Conservation (phyloP, 345 rosid genomes). For the Linum tenue region DNA sequence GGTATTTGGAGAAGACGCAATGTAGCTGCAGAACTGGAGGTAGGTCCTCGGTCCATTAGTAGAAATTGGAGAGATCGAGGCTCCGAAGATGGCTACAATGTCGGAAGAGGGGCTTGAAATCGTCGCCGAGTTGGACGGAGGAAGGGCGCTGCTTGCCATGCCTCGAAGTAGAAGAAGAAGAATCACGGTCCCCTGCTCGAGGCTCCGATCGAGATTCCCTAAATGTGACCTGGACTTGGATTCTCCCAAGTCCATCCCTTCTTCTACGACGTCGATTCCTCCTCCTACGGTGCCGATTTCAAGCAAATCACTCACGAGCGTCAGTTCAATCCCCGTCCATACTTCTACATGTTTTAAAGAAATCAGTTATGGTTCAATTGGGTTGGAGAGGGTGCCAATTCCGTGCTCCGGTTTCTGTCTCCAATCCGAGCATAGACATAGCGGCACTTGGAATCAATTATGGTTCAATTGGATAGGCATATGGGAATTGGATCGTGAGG, state of each 20-base stretch:
- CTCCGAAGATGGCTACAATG: slow-evolving; percentile 35
- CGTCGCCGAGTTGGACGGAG: slow-evolving; percentile 37
- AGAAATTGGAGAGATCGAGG: slow-evolving; percentile 64
- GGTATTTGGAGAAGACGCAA: slow-evolving; percentile 33
- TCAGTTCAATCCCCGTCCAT: slow-evolving; percentile 27
- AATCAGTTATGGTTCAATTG: background rate
- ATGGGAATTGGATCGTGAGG: no score
- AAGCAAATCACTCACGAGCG: slow-evolving; percentile 87
- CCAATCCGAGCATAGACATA: background rate
- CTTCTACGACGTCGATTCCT: slow-evolving; percentile 85
- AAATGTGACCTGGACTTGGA: no score
- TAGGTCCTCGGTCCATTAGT: slow-evolving; percentile 86
- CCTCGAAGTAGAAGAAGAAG: no score
- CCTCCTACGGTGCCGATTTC: slow-evolving; percentile 63
- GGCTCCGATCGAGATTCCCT: no score
- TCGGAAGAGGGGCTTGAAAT: slow-evolving; percentile 41
- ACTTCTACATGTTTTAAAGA: background rate
- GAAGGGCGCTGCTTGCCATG: slow-evolving; percentile 29
- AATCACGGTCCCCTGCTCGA: no score
- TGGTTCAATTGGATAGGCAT: background rate
- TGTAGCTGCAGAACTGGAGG: slow-evolving; percentile 56
- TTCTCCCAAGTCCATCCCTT: no score
- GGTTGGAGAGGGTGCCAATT: no score
- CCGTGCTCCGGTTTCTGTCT: no score
- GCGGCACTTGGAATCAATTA: background rate